Evolutionary conservation across 192 early-diverging fungal species (phyloP).

Genomic region (Umbelopsis isabellina): DNA sequence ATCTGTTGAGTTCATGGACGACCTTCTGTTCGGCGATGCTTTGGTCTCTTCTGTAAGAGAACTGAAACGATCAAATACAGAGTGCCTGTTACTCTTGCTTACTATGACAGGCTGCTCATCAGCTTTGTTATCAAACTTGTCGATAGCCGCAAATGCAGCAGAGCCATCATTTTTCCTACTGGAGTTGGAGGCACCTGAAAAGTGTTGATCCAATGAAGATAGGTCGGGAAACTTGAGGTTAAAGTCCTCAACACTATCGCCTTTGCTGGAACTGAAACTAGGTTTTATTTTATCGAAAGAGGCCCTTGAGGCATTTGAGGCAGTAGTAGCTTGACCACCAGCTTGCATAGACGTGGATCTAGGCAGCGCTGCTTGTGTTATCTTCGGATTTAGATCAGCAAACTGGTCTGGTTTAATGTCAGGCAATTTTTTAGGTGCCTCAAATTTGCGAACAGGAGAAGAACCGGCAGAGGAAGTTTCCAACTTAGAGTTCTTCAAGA

Average conservation of each 20-base stretch:
- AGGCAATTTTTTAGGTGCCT: too few relatives aligned
- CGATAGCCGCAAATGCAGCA: neutral
- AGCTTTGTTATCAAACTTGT: neutral
- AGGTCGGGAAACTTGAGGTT: slow-evolving; percentile 12
- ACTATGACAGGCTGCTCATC: neutral
- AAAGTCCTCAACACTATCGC: neutral
- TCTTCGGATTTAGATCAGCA: too few relatives aligned
- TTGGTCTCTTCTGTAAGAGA: neutral
- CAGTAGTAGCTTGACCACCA: too few relatives aligned
- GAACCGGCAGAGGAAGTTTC: too few relatives aligned
- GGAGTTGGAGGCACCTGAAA: neutral
- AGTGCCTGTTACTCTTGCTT: neutral
- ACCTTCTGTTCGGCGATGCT: neutral
- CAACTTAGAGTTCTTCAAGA: too few relatives aligned
- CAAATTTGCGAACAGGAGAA: too few relatives aligned
- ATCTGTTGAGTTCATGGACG: neutral
- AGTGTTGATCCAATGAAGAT: neutral
- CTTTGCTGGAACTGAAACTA: neutral
- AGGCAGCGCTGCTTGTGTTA: too few relatives aligned
- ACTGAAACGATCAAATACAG: neutral
- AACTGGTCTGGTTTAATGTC: too few relatives aligned
- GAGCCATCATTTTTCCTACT: slow-evolving; percentile 3
- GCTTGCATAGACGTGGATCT: too few relatives aligned
- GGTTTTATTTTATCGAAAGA: neutral
- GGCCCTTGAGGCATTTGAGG: neutral